Evolutionary conservation across 139 green algal species (phyloP).

Genomic region (Closterium sp.): DNA sequence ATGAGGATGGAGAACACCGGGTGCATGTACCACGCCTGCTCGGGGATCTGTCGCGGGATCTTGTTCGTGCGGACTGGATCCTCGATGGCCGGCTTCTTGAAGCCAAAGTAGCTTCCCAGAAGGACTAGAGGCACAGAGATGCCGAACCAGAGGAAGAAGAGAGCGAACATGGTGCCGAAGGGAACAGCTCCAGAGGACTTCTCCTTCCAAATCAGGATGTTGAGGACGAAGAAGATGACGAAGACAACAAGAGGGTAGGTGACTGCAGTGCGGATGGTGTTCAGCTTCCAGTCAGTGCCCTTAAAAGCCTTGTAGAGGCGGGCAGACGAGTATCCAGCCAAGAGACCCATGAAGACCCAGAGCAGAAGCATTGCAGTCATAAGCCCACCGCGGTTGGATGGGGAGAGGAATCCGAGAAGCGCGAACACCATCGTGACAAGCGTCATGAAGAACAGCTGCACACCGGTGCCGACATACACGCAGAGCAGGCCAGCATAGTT

Average conservation of each 20-base stretch:
- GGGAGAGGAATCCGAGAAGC: conserved; percentile 94
- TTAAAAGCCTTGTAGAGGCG: conserved; percentile 89
- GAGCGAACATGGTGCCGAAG: conserved; percentile 92
- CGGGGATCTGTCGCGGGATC: conserved; percentile 95
- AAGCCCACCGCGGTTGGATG: conserved; percentile 93
- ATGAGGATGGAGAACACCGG: conserved; percentile 86
- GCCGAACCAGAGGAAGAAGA: conserved; percentile 97
- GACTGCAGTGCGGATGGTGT: conserved; percentile 87
- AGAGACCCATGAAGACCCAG: conserved; percentile 96
- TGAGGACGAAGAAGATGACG: conserved; percentile 89
- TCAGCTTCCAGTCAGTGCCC: conserved; percentile 88
- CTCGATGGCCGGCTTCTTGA: conserved; percentile 82
- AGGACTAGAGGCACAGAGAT: conserved; percentile 96
- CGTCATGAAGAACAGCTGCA: conserved; percentile 91
- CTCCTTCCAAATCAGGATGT: conserved; percentile 93
- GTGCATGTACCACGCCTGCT: conserved; percentile 98
- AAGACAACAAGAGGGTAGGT: conserved; percentile 89
- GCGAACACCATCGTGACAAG: conserved; percentile 95
- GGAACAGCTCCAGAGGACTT: conserved; percentile 87
- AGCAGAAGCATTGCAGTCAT: conserved; percentile 96
- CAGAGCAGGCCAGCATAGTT: conserved; percentile 70
- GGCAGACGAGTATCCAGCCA: conserved; percentile 89
- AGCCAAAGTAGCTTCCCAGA: conserved; percentile 92
- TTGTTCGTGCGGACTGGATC: conserved; percentile 97
- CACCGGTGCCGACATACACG: conserved; percentile 87